Base-by-base conservation (phyloP, 2,329 filamentous ascomycete genomes). In the Trichophyton verrucosum region DNA sequence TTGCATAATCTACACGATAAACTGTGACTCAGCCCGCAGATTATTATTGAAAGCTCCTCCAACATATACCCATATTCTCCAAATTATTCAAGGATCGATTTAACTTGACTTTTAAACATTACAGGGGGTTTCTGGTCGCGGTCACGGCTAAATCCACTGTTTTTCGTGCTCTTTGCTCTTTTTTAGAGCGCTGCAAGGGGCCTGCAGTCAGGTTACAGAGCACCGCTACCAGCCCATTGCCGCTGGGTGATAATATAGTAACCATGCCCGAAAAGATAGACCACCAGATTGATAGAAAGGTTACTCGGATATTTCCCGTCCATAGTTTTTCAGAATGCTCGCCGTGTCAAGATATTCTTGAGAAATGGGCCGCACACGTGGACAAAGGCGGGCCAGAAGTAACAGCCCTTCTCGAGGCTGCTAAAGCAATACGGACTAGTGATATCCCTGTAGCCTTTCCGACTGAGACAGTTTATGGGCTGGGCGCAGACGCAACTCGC, bases 391-490 rank as follows among this genome's bases (percentile, higher is more conserved):
- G 76, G 2, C 63, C 71, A 1, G 81, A 82, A 66, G 75, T 77
- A 2, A 73, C 77, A 40, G 75, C 78, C 61, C 78, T 95, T 42
- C 75, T 77, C 61, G 76, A 84, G 60, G 89, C 89, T 0, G 89
- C 88, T 1, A 71, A 79, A 11, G 80, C 85, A 65, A 77, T 96
- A 40, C 81, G 78, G 58, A 78, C 79, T 17, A 85, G 81, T 58
- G 81, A 89, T 70, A 81, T 81, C 2, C 94, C 94, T 3, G 90
- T 99, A 56, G 94, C 89, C 1, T 99, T 99, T 71, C 94, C 94
- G 0, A 99, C 94, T 0, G 94, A 99, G 76, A 99, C 94, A 0
- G 94, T 99, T 0, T 99, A 99, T 72, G 94, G 94, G 0, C 81
- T 99, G 6, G 94, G 91, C n/a, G 94, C 94, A 13, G 94, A 97